Conservation (phyloP, 2,329 filamentous ascomycete species). For the Hyphodiscus sp. region DNA sequence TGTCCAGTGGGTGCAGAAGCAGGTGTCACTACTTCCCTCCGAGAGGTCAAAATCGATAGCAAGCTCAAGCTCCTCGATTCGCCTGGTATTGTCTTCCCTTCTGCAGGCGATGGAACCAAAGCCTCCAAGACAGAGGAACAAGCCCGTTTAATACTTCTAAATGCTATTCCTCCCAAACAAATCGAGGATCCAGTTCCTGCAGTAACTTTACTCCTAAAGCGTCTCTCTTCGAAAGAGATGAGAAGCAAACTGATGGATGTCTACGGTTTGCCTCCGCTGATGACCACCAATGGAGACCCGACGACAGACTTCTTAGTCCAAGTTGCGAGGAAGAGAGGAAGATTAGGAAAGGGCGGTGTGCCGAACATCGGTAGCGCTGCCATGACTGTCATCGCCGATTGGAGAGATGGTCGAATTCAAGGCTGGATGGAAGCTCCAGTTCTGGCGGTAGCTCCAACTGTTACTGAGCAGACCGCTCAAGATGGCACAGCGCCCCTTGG, state of each 20-base stretch:
- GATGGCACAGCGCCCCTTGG: constrained; percentile 42
- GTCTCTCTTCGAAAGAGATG: constrained; percentile 69
- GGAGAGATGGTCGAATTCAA: constrained; percentile 90
- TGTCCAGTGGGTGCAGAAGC: constrained; percentile 89
- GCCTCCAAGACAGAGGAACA: constrained; percentile 60
- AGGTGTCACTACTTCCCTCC: constrained; percentile 82
- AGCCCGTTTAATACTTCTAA: constrained; percentile 79
- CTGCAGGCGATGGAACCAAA: constrained; percentile 50
- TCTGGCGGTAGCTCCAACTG: constrained; percentile 44
- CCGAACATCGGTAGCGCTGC: constrained; percentile 85
- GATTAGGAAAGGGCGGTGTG: constrained; percentile 81
- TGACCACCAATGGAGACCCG: constrained; percentile 63
- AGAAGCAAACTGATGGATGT: constrained; percentile 73
- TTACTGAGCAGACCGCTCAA: constrained; percentile 31
- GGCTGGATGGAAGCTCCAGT: constrained; percentile 80
- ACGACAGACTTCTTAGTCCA: constrained; percentile 92
- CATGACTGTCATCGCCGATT: constrained; percentile 92
- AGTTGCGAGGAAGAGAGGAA: constrained; percentile 86
- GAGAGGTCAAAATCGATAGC: constrained; percentile 89
- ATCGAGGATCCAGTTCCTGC: constrained; percentile 90
- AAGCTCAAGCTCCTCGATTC: constrained; percentile 92
- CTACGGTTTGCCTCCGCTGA: constrained; percentile 77
- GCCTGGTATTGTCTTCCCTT: constrained; percentile 90
- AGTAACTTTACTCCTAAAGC: constrained; percentile 74
- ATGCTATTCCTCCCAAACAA: constrained; percentile 87